These are phyloP conservation scores for Magnolia changhungtana DNA, from an alignment of 164 flowering plant species.

Conservation along the genomic window DNA sequence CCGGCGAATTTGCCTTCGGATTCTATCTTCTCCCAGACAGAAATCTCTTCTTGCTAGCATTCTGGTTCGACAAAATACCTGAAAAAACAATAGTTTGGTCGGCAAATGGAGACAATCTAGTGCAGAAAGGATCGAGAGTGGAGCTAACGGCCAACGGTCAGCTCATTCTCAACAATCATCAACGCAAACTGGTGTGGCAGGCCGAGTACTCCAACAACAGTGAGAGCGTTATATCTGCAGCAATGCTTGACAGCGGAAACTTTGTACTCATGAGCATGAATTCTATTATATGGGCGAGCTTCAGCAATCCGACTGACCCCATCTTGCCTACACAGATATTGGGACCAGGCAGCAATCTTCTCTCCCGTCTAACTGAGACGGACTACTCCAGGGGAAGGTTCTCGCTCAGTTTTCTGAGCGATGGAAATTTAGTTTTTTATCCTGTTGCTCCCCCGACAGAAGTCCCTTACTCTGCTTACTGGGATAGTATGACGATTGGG, in stretches of 20 bases:
- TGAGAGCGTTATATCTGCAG: slow-evolving; percentile 21
- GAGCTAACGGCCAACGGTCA: slow-evolving; percentile 19
- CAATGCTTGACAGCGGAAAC: slow-evolving; percentile 46
- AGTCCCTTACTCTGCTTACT: not conserved
- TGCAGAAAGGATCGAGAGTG: slow-evolving; percentile 27
- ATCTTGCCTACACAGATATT: slow-evolving; percentile 32
- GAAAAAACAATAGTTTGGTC: slow-evolving; percentile 40
- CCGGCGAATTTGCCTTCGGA: slow-evolving; percentile 40
- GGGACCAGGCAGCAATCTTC: not conserved
- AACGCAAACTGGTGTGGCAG: slow-evolving; percentile 19
- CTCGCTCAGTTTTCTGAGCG: slow-evolving; percentile 3
- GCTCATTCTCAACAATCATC: slow-evolving; percentile 21
- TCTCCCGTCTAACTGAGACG: slow-evolving; percentile 13
- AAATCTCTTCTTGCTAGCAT: slow-evolving; percentile 21
- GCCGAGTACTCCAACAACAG: not conserved
- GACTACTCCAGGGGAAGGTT: slow-evolving; percentile 19
- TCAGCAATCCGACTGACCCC: slow-evolving; percentile 37
- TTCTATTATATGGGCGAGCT: slow-evolving; percentile 28
- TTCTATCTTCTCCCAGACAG: slow-evolving; percentile 12
- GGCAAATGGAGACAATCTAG: slow-evolving; percentile 15
- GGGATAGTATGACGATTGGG: not conserved
- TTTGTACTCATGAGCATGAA: slow-evolving; percentile 21
- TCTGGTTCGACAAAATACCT: slow-evolving; percentile 36
- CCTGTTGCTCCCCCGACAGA: slow-evolving; percentile 1
- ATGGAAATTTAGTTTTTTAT: slow-evolving; percentile 35